Percentiles rank a stretch among this genome's conserved stretches.
These are phyloP conservation scores for Uromyces viciae-fabae DNA, from an alignment of 1,284 basidiomycete species.

Conservation along the genomic window DNA sequence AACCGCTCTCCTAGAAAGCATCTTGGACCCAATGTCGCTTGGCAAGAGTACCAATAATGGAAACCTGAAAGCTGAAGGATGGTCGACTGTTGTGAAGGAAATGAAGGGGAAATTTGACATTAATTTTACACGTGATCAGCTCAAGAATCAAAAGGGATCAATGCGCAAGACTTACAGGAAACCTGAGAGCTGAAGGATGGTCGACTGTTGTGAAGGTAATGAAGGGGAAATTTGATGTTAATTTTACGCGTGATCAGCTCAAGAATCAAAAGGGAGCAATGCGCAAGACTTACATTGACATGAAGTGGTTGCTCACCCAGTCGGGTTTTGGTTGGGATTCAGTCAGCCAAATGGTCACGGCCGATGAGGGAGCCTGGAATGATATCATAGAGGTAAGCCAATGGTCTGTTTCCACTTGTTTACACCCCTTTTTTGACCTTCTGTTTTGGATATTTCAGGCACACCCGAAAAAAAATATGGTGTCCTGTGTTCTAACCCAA, in stretches of 20 bases:
- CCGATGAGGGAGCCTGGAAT: not conserved
- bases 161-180: not conserved
- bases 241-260: not conserved
- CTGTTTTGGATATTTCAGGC: no score
- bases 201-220: not conserved
- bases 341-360: not conserved
- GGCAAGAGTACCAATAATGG: not conserved
- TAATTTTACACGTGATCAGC: not conserved
- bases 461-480: no score
- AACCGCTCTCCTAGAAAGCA: not conserved
- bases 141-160: constrained; percentile 1
- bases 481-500: no score
- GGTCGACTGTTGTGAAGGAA: not conserved
- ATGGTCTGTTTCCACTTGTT: no score
- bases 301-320: not conserved
- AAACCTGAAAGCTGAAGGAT: not conserved
- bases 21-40: not conserved
- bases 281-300: not conserved
- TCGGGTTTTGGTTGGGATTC: constrained; percentile 9
- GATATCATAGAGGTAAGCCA: no score
- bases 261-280: not conserved
- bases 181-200: not conserved
- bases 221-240: not conserved
- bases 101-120: not conserved
- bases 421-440: no score